phyloP scores from a whole-genome alignment of 805 yeast species.

The Lipomyces orientalis region DNA sequence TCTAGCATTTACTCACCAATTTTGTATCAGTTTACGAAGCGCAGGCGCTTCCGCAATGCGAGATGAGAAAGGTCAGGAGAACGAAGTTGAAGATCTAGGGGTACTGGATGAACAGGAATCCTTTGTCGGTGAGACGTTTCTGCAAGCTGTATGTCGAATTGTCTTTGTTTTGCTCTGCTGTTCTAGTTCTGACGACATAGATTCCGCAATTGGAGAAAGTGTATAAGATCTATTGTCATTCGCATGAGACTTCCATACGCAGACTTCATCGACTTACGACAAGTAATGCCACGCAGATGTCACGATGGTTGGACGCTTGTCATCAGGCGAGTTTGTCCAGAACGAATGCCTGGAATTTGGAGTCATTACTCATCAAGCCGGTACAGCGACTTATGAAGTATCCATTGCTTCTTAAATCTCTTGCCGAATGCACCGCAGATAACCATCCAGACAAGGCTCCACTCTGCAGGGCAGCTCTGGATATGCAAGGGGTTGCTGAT shows the following conservation, averaged over 20 bases:
- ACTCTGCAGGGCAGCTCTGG: slow-evolving; percentile 19
- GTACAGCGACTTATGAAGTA: slow-evolving; percentile 54
- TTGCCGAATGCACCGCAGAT: slow-evolving; percentile 44
- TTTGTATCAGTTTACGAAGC: slow-evolving; percentile 39
- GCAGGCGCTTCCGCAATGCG: slow-evolving; percentile 26
- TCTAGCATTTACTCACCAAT: slow-evolving; percentile 43
- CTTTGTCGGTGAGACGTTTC: slow-evolving; percentile 44
- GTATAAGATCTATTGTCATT: slow-evolving; percentile 45
- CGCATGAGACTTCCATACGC: slow-evolving; percentile 43
- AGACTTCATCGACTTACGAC: slow-evolving; percentile 39
- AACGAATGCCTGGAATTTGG: slow-evolving; percentile 51
- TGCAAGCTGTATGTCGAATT: slow-evolving; percentile 30
- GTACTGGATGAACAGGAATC: slow-evolving; percentile 26
- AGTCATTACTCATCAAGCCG: slow-evolving; percentile 52
- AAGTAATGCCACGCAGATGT: slow-evolving; percentile 40
- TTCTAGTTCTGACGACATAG: slow-evolving; percentile 17
- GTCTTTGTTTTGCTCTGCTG: not conserved
- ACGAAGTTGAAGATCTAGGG: slow-evolving; percentile 36
- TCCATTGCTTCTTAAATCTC: slow-evolving; percentile 47
- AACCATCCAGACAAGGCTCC: slow-evolving; percentile 56
- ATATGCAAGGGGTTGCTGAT: slow-evolving; percentile 25
- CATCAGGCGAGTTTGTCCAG: slow-evolving; percentile 39
- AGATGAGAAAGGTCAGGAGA: slow-evolving; percentile 26
- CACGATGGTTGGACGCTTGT: slow-evolving; percentile 47
- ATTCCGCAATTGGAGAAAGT: slow-evolving; percentile 44